Percentiles rank a stretch among this genome's conserved stretches.
These are phyloP conservation scores for Magnusiomyces starmeri DNA, from an alignment of 1,139 yeast genomes.

Conservation along the genomic window DNA sequence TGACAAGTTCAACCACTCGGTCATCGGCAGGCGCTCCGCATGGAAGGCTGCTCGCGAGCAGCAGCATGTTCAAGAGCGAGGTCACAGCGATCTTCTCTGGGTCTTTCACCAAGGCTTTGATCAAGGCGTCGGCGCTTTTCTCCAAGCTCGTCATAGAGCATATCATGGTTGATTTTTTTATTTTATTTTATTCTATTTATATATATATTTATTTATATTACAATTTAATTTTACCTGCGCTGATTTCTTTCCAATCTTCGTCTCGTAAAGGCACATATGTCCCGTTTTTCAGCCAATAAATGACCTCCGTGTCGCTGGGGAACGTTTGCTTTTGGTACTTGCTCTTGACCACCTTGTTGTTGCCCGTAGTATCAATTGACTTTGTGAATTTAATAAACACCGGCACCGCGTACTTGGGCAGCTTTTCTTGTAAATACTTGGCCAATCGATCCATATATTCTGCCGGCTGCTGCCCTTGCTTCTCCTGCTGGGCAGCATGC, in stretches of 20 bases:
- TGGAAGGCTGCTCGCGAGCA: constrained; percentile 51
- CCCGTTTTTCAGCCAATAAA: constrained; percentile 62
- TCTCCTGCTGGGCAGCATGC: constrained; percentile 27
- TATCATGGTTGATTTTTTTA: constrained; percentile 5
- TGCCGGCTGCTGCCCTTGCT: too few relatives aligned
- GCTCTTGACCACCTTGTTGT: constrained; percentile 81
- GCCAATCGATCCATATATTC: constrained; percentile 33
- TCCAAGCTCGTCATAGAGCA: constrained; percentile 11
- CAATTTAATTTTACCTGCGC: constrained; percentile 26
- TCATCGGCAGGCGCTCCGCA: constrained; percentile 63
- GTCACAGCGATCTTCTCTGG: constrained; percentile 56
- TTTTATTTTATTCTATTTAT: not conserved
- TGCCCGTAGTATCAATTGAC: constrained; percentile 62
- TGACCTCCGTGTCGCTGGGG: constrained; percentile 47
- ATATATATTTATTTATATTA: constrained; percentile 13
- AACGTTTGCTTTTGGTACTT: constrained; percentile 66
- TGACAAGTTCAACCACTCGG: constrained; percentile 60
- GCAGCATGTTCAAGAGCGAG: constrained; percentile 53
- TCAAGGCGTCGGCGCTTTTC: constrained; percentile 42
- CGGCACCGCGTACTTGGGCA: constrained; percentile 90
- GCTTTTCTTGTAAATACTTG: constrained; percentile 38
- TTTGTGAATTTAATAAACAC: constrained; percentile 65
- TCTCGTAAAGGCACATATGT: constrained; percentile 51
- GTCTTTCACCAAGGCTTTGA: constrained; percentile 85
- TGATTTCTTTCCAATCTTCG: constrained; percentile 47